phyloP scores from a whole-genome alignment of 345 rosid species.

The Citrus trifoliata region DNA sequence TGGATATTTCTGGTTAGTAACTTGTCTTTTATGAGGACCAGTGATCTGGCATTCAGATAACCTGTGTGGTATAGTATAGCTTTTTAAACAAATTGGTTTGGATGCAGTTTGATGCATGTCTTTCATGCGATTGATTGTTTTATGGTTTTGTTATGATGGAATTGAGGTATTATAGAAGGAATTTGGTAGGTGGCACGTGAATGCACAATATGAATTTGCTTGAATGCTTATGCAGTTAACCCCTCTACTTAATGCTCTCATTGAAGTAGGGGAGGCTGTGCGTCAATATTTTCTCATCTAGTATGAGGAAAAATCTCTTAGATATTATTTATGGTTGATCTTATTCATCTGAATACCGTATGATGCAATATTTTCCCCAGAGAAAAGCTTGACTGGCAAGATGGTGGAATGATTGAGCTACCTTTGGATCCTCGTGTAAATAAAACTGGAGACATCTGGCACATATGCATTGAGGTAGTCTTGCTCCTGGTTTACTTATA shows the following conservation, averaged over 20 bases:
- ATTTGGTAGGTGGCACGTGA: background rate
- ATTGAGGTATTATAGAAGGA: background rate
- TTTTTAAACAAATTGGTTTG: background rate
- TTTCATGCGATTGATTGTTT: background rate
- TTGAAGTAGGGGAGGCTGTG: background rate
- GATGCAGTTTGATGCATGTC: background rate
- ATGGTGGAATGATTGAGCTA: conserved; percentile 56
- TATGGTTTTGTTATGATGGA: background rate
- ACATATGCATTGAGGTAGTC: conserved; percentile 70
- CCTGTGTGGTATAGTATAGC: background rate
- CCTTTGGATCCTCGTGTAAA: conserved; percentile 65
- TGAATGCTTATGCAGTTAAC: background rate
- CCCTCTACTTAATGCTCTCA: background rate
- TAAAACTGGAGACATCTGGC: conserved; percentile 94
- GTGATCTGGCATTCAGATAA: background rate
- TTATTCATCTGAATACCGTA: background rate
- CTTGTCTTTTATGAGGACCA: background rate
- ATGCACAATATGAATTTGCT: background rate
- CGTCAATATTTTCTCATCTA: background rate
- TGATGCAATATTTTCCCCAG: conserved; percentile 22
- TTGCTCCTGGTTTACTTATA: conserved; percentile 11
- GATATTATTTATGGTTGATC: background rate
- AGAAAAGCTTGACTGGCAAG: conserved; percentile 29
- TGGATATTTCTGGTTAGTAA: background rate
- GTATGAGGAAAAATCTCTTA: background rate